Conservation (phyloP, 2,329 filamentous ascomycete genomes). For the Talaromyces sp. region DNA sequence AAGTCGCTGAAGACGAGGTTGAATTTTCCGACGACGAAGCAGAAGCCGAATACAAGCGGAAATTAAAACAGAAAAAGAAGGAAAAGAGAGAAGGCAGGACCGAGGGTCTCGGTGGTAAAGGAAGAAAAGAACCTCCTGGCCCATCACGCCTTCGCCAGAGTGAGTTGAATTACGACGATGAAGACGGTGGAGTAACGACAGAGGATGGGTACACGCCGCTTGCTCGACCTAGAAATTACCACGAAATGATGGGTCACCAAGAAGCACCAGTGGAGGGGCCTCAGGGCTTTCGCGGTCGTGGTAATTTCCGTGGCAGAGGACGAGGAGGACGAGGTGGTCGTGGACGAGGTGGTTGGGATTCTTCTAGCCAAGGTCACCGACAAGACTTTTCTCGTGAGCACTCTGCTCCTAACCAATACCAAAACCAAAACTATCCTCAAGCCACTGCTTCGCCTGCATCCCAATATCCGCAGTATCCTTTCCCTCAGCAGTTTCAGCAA, state of each 20-base stretch:
- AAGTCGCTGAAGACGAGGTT: constrained; percentile 75
- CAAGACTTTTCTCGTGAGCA: constrained; percentile 23
- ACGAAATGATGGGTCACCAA: constrained; percentile 42
- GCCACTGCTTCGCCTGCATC: constrained; percentile 15
- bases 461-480: constrained; percentile 22
- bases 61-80: constrained; percentile 61
- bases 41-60: constrained; percentile 74
- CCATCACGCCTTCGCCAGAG: constrained; percentile 34
- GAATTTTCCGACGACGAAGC: constrained; percentile 97
- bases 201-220: constrained; percentile 62
- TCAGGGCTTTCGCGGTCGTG: constrained; percentile 19
- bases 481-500: constrained; percentile 23
- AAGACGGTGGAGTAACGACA: constrained; percentile 48
- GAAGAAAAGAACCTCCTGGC: constrained; percentile 28
- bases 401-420: constrained; percentile 19
- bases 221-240: constrained; percentile 60
- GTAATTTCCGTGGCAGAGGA: constrained; percentile 43
- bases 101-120: constrained; percentile 29
- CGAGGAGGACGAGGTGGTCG: constrained; percentile 35
- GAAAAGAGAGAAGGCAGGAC: constrained; percentile 46
- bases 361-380: constrained; percentile 21
- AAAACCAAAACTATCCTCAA: constrained; percentile 18
- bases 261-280: constrained; percentile 32
- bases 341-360: constrained; percentile 22
- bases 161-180: constrained; percentile 63